Evolutionary conservation across 495 filamentous ascomycete genomes (phyloP).

Genomic region (Parathielavia hyrcaniae): DNA sequence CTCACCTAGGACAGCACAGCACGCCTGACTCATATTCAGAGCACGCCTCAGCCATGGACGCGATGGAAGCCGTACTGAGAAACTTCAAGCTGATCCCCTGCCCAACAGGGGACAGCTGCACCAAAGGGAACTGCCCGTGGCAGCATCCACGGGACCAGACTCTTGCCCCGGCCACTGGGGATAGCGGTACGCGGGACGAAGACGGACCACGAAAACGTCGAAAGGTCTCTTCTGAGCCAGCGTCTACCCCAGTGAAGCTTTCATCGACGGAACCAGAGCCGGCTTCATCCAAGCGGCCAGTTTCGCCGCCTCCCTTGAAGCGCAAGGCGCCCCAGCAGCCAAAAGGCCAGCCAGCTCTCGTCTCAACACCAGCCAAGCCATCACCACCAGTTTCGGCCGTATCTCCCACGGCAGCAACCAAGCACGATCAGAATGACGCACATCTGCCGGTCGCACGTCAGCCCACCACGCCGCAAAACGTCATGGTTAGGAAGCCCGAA

Average conservation of each 20-base stretch:
- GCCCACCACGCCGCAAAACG: slow-evolving; percentile 10
- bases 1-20: not conserved
- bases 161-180: not conserved
- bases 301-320: slow-evolving; percentile 35
- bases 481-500: slow-evolving; percentile 38
- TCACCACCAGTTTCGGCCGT: not conserved
- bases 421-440: not conserved
- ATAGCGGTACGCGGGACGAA: slow-evolving; percentile 13
- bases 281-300: slow-evolving; percentile 21
- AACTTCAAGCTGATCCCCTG: slow-evolving; percentile 61
- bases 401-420: slow-evolving; percentile 1
- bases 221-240: slow-evolving; percentile 23
- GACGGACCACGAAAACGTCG: slow-evolving; percentile 30
- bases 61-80: slow-evolving; percentile 62
- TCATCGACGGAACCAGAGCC: not conserved
- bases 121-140: slow-evolving; percentile 37
- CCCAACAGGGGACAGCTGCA: slow-evolving; percentile 49
- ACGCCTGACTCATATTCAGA: not conserved
- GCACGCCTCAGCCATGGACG: not conserved
- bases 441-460: slow-evolving; percentile 2
- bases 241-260: slow-evolving; percentile 2
- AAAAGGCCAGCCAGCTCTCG: not conserved
- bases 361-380: not conserved
- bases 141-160: slow-evolving; percentile 37
- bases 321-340: slow-evolving; percentile 19